Conservation (phyloP, 306 rosid species). For the Datisca glomerata region DNA sequence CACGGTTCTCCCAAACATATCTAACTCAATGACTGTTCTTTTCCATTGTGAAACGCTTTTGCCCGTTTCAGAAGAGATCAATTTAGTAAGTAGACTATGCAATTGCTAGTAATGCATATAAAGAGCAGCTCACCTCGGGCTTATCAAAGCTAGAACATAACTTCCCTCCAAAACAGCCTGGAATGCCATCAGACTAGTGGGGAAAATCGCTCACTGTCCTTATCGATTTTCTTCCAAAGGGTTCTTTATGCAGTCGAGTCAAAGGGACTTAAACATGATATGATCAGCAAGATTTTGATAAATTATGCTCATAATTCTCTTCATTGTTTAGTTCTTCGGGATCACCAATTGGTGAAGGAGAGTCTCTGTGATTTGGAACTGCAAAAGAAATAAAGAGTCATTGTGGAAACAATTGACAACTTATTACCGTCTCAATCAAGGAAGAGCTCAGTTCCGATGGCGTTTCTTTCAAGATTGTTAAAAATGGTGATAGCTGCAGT, state of each 20-base stretch:
- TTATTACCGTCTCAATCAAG: slow-evolving; percentile 86
- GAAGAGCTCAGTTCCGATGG: slow-evolving; percentile 87
- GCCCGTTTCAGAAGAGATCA: slow-evolving; percentile 71
- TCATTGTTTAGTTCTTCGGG: slow-evolving; percentile 61
- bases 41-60: slow-evolving; percentile 68
- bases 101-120: slow-evolving; percentile 78
- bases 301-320: slow-evolving; percentile 78
- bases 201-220: slow-evolving; percentile 64
- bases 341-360: slow-evolving; percentile 45
- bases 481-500: slow-evolving; percentile 73
- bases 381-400: slow-evolving; percentile 72
- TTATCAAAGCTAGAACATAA: slow-evolving; percentile 73
- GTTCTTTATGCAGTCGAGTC: slow-evolving; percentile 68
- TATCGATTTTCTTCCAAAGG: slow-evolving; percentile 67
- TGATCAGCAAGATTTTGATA: slow-evolving; percentile 81
- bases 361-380: slow-evolving; percentile 47
- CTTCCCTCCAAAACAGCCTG: slow-evolving; percentile 44
- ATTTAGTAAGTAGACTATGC: slow-evolving; percentile 64
- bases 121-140: slow-evolving; percentile 87
- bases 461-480: slow-evolving; percentile 88
- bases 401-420: slow-evolving; percentile 69
- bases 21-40: slow-evolving; percentile 76
- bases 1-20: slow-evolving; percentile 49
- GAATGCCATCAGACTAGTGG: slow-evolving; percentile 96
- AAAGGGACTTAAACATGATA: slow-evolving; percentile 87